Conservation (phyloP, 2,329 filamentous ascomycete species). For the Botrytis fragariae region DNA sequence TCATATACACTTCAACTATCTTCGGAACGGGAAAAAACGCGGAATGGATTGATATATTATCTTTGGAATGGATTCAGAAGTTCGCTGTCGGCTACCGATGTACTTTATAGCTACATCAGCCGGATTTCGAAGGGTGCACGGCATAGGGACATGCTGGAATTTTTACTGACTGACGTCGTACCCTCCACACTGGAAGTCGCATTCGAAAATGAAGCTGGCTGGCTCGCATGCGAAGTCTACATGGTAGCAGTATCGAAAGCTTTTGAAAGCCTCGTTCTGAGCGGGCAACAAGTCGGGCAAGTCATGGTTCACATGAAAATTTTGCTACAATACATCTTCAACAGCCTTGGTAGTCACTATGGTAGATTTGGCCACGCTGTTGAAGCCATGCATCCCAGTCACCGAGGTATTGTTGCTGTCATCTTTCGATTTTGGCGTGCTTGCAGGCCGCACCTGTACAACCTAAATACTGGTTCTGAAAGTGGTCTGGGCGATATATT, state of each 20-base stretch:
- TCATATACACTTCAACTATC: conserved; percentile 33
- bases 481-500: conserved; percentile 6
- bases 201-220: conserved; percentile 28
- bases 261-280: conserved; percentile 14
- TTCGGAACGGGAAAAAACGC: conserved; percentile 25
- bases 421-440: conserved; percentile 32
- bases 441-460: conserved; percentile 20
- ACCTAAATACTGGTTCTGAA: not conserved
- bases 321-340: conserved; percentile 30
- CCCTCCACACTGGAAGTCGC: conserved; percentile 32
- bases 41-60: conserved; percentile 34
- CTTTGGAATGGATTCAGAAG: conserved; percentile 34
- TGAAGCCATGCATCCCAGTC: conserved; percentile 22
- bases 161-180: conserved; percentile 32
- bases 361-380: not conserved
- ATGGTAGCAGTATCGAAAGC: conserved; percentile 26
- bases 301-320: conserved; percentile 25
- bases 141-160: conserved; percentile 30
- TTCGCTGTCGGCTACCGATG: conserved; percentile 24
- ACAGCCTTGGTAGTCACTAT: conserved; percentile 23
- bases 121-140: conserved; percentile 29
- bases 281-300: conserved; percentile 20
- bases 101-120: conserved; percentile 23
- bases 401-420: conserved; percentile 27
- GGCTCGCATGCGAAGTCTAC: conserved; percentile 32